Evolutionary conservation across 257 asterid species (phyloP).

Genomic region (Petrea volubilis): DNA sequence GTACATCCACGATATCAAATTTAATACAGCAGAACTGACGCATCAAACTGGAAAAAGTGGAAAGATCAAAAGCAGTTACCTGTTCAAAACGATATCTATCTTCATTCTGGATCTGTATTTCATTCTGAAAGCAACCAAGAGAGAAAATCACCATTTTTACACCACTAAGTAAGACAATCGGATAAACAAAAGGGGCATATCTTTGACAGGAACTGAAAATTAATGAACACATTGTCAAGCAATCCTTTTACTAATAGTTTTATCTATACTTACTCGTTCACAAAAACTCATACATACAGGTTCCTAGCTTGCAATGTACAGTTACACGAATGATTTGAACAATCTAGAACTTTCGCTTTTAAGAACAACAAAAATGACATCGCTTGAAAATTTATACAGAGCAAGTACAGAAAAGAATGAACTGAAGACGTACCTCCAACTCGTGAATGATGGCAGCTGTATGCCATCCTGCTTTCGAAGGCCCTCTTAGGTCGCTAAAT

Average conservation of each 20-base stretch:
- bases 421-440: slow-evolving; percentile 60
- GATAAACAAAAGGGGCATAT: slow-evolving; percentile 7
- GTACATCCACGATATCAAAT: background rate
- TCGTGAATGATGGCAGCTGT: slow-evolving; percentile 97
- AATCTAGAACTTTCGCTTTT: background rate
- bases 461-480: slow-evolving; percentile 98
- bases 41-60: background rate
- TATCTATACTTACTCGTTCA: background rate
- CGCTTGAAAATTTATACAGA: background rate
- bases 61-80: slow-evolving; percentile 47
- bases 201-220: background rate
- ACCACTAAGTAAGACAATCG: background rate
- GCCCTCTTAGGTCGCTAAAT: slow-evolving; percentile 96
- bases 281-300: background rate
- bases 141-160: slow-evolving; percentile 10
- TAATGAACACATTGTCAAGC: background rate
- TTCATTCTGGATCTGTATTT: slow-evolving; percentile 84
- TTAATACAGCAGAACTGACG: background rate
- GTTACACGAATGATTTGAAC: no score
- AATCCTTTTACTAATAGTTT: background rate
- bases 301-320: background rate
- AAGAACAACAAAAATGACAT: background rate
- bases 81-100: slow-evolving; percentile 86
- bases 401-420: slow-evolving; percentile 2
- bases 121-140: slow-evolving; percentile 66